A percentile compares a stretch with the other conserved stretches of the same genome.
phyloP scores from a whole-genome alignment of 1,139 yeast species.

The Taphrina betulina region DNA sequence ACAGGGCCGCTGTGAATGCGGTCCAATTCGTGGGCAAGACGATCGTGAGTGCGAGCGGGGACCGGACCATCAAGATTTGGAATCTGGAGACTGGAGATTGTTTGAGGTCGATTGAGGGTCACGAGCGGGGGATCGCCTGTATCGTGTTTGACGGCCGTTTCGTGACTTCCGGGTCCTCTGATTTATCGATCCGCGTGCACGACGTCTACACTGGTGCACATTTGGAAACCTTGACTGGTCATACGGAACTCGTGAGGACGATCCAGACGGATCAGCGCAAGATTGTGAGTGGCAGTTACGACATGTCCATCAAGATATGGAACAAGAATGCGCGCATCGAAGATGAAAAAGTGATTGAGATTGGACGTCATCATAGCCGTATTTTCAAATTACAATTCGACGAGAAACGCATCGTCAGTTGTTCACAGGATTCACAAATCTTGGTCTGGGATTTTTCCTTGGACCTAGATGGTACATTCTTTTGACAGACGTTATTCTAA shows the following conservation, averaged over 20 bases:
- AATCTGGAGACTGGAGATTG: conserved; percentile 90
- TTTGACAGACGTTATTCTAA: no score
- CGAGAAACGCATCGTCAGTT: conserved; percentile 34
- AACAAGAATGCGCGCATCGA: conserved; percentile 70
- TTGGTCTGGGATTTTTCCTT: conserved; percentile 35
- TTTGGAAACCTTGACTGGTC: conserved; percentile 69
- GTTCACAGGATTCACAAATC: conserved; percentile 33
- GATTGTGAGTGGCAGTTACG: conserved; percentile 36
- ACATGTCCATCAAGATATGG: conserved; percentile 51
- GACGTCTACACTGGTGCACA: conserved; percentile 64
- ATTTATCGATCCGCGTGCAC: conserved; percentile 43
- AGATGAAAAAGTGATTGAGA: conserved; percentile 26
- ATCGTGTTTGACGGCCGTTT: conserved; percentile 38
- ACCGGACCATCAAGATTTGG: conserved; percentile 95
- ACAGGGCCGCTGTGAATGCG: conserved; percentile 36
- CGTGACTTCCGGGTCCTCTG: conserved; percentile 43
- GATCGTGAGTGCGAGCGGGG: conserved; percentile 54
- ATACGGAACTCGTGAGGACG: conserved; percentile 41
- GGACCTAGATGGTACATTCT: conserved; percentile 35
- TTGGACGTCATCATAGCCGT: conserved; percentile 30
- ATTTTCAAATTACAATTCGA: conserved; percentile 35
- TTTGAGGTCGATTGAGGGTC: conserved; percentile 56
- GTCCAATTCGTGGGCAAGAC: conserved; percentile 33
- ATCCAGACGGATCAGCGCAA: conserved; percentile 32
- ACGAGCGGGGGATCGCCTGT: conserved; percentile 36